Conservation (phyloP, 768 basidiomycete species). For the Boletus edulis region DNA sequence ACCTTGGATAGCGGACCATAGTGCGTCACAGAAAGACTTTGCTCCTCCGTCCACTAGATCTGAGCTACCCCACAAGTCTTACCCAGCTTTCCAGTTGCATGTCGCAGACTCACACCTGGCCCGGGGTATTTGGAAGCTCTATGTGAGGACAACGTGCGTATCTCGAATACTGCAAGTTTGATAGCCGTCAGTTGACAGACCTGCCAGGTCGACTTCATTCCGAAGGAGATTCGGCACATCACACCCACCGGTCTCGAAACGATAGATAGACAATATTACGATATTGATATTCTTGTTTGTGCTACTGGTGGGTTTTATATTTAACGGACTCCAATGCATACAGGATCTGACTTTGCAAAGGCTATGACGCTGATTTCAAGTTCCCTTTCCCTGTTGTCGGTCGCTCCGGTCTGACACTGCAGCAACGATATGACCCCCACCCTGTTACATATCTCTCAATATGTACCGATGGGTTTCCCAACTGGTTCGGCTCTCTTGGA, state of each 20-base stretch:
- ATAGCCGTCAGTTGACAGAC: background rate
- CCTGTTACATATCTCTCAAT: conserved; percentile 59
- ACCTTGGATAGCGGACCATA: conserved; percentile 57
- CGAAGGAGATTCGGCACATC: conserved; percentile 46
- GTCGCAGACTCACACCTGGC: conserved; percentile 65
- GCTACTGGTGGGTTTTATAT: conserved; percentile 45
- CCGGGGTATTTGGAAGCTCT: conserved; percentile 68
- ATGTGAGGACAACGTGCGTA: conserved; percentile 51
- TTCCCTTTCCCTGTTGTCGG: conserved; percentile 53
- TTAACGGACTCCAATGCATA: background rate
- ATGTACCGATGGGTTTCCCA: conserved; percentile 65
- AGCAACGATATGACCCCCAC: conserved; percentile 52
- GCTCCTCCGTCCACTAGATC: background rate
- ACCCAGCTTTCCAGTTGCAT: conserved; percentile 56
- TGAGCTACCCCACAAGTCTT: conserved; percentile 32
- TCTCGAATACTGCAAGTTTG: background rate
- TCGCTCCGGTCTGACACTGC: conserved; percentile 48
- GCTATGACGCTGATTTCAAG: conserved; percentile 48
- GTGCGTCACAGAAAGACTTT: background rate
- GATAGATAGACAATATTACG: conserved; percentile 49
- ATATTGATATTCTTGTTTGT: conserved; percentile 60
- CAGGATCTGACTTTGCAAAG: background rate
- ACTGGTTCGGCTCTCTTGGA: conserved; percentile 60
- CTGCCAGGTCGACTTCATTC: conserved; percentile 43
- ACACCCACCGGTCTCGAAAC: conserved; percentile 56